These are phyloP conservation scores for Quercus lobata DNA, from an alignment of 331 rosid species.

Conservation along the genomic window DNA sequence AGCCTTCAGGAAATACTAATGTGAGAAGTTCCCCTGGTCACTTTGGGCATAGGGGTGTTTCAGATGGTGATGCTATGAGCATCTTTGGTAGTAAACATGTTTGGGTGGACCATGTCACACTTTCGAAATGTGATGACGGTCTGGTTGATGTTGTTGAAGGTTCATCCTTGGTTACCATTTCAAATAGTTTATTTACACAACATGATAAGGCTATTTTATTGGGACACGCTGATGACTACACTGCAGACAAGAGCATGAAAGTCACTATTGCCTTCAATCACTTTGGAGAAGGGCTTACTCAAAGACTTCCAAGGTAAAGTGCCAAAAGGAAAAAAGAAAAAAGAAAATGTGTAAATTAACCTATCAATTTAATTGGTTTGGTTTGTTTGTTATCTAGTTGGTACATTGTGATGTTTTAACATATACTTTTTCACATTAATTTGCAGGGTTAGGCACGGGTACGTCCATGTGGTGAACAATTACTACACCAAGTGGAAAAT, in stretches of 20 bases:
- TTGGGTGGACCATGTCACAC: conserved; percentile 86
- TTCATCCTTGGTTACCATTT: conserved; percentile 76
- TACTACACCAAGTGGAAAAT: conserved; percentile 98
- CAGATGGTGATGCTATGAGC: conserved; percentile 92
- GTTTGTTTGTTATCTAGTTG: neutral
- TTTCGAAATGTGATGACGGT: conserved; percentile 77
- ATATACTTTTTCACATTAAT: neutral
- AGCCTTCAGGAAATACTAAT: conserved; percentile 77
- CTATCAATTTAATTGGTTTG: neutral
- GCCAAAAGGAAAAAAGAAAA: neutral
- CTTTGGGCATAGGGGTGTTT: conserved; percentile 78
- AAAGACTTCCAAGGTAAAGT: conserved; percentile 87
- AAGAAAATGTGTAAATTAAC: neutral
- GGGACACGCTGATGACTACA: conserved; percentile 76
- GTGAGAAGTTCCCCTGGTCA: conserved; percentile 78
- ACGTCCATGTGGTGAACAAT: conserved; percentile 93
- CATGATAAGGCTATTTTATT: conserved; percentile 90
- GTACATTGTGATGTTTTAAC: neutral
- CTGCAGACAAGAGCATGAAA: conserved; percentile 83
- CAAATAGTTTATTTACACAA: conserved; percentile 88
- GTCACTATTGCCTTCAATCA: conserved; percentile 94
- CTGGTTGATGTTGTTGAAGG: conserved; percentile 80
- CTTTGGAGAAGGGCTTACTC: conserved; percentile 95
- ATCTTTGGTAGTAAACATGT: conserved; percentile 81
- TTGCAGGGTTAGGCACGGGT: conserved; percentile 86